Base-by-base conservation (phyloP, 2,329 filamentous ascomycete species). In the Hysterium pulicare region DNA sequence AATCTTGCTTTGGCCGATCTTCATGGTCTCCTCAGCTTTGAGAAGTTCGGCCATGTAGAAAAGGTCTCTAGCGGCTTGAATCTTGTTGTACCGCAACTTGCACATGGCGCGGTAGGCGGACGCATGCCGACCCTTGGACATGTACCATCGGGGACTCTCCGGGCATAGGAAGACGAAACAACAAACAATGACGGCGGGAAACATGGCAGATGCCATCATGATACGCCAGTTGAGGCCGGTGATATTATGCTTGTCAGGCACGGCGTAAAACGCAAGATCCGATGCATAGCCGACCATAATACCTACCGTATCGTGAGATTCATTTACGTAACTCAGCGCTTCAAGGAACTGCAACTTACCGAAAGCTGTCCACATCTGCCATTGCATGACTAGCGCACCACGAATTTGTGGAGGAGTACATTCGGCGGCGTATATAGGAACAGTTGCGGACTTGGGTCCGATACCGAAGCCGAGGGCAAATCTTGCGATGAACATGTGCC, bases 351-450 rank as follows among this genome's bases (percentile, higher is more conserved):
- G 3, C 13, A 17, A 34, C 37, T 34, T 79, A 3, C 79, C 79
- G 55, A 56, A 56, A 15, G 51, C 53, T 2, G 53, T 54, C 79
- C 81, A 85, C 64, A 85, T 73, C 67, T 90, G 84, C 86, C 87
- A 91, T 48, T 82, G 83, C 86, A 91, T 91, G 49, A 90, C 86
- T 15, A 93, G 72, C 6, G 84, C 86, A 49, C 86, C 85, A 59
- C 86, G 79, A 41, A 89, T 83, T 4, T 69, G 64, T 1, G 84
- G 81, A 0, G 86, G 86, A 0, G 82, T 78, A 43, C 81, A 86
- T 63, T 90, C 86, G 2, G 86, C 86, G 0, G 84, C 82, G 54
- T 87, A 90, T 21, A 90, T 82, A 0, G 87, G 86, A 2, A 88
- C 84, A 0, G 84, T 87, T 0, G 83, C 81, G 16, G 82, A 81